These are phyloP conservation scores for Suhomyces yuchorum DNA, from an alignment of 1,139 yeast genomes.

Conservation along the genomic window DNA sequence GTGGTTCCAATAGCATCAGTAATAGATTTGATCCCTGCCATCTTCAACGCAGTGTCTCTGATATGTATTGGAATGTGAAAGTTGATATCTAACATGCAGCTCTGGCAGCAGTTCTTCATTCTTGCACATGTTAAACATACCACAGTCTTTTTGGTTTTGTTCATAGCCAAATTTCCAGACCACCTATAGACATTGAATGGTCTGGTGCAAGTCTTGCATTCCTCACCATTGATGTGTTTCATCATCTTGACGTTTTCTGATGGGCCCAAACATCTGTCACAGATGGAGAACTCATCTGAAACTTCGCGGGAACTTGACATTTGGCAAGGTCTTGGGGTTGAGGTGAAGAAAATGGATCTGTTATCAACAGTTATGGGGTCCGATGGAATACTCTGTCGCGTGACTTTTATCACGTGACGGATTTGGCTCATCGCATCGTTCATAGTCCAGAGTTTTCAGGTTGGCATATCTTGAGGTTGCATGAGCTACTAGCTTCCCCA, in stretches of 20 bases:
- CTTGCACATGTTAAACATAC: conserved; percentile 80
- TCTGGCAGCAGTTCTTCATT: conserved; percentile 81
- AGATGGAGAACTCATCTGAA: conserved; percentile 41
- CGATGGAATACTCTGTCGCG: not conserved
- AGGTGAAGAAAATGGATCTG: not conserved
- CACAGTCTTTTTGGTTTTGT: conserved; percentile 50
- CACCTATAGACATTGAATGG: conserved; percentile 83
- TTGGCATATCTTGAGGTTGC: too few species aligned
- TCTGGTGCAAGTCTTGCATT: conserved; percentile 77
- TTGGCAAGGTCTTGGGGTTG: too few species aligned
- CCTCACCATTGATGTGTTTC: conserved; percentile 71
- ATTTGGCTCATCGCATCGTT: not conserved
- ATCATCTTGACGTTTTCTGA: conserved; percentile 69
- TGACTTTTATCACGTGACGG: too few species aligned
- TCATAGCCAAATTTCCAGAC: conserved; percentile 45
- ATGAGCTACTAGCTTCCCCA: too few species aligned
- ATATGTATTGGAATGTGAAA: conserved; percentile 78
- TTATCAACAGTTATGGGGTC: not conserved
- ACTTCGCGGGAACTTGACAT: not conserved
- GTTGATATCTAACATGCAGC: conserved; percentile 79
- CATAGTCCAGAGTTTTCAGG: too few species aligned
- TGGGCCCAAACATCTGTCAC: conserved; percentile 72
- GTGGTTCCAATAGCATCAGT: conserved; percentile 16
- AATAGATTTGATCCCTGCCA: conserved; percentile 53
- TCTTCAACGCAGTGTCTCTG: conserved; percentile 77